Evolutionary conservation across 768 basidiomycete genomes (phyloP).

Genomic region (Aureoboletus auriporus): DNA sequence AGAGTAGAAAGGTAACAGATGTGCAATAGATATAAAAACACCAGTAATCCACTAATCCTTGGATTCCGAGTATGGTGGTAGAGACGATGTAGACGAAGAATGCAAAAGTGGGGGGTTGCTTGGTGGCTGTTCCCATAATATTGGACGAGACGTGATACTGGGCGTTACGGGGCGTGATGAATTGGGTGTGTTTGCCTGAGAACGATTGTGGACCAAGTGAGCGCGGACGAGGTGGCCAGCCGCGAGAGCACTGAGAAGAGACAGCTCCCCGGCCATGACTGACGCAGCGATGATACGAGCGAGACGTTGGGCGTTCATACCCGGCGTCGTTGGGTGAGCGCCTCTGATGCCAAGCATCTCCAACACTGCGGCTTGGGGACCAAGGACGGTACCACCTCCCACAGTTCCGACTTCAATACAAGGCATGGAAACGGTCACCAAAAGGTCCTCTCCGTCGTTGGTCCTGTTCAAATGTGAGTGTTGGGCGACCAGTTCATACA

Average conservation of each 20-base stretch:
- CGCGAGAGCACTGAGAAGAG: conserved; percentile 86
- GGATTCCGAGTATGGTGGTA: conserved; percentile 40
- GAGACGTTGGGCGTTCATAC: conserved; percentile 83
- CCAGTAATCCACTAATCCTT: conserved; percentile 15
- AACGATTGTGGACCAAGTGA: conserved; percentile 90
- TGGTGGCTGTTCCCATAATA: conserved; percentile 23
- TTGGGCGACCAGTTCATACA: conserved; percentile 1
- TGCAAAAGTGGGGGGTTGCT: conserved; percentile 25
- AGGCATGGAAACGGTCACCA: conserved; percentile 97
- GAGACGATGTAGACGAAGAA: conserved; percentile 35
- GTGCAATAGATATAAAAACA: conserved; percentile 15
- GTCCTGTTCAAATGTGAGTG: conserved; percentile 43
- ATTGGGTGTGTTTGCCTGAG: conserved; percentile 74
- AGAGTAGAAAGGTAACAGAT: conserved; percentile 19
- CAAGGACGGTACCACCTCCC: conserved; percentile 92
- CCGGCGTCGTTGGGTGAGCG: conserved; percentile 82
- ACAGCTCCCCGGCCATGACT: conserved; percentile 97
- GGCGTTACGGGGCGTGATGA: conserved; percentile 60
- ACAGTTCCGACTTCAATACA: conserved; percentile 98
- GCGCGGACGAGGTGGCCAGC: conserved; percentile 94
- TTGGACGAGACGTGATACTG: conserved; percentile 29
- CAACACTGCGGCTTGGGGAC: conserved; percentile 84
- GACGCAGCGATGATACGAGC: conserved; percentile 87
- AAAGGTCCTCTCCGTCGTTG: conserved; percentile 85
- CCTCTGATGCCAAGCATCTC: conserved; percentile 93